Base-by-base conservation (phyloP, 1,284 basidiomycete genomes). In the Leccinum olivaceoglutinosum region DNA sequence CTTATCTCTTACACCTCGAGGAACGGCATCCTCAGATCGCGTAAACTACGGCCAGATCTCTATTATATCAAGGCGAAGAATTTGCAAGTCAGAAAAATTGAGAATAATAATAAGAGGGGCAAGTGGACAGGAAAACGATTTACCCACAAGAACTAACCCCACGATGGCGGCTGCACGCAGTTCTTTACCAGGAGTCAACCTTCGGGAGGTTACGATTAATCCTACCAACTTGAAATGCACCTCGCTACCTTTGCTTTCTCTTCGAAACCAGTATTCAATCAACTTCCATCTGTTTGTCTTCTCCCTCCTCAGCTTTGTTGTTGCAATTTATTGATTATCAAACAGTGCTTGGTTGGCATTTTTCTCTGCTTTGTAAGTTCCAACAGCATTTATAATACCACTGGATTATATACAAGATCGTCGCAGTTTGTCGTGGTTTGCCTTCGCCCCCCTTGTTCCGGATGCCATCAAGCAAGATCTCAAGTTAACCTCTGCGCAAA, bases 391-490 rank as follows among this genome's bases (percentile, higher is more conserved):
- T 18, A 56, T 36, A 11, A 36, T 11, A 34, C 8, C 21, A 2
- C n/a, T 36, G 32, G n/a, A 14, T 12, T n/a, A 32, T 36, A n/a
- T 56, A 29, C 70, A 64, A 70, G 71, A 58, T 9, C 71, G 74
- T 12, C 5, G 12, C 49, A 78, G 77, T 66, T 70, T 86, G 21
- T 82, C 84, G 14, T 89, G 87, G 87, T 89, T 88, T 65, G 85
- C 86, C 0, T 87, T 88, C 69, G 78, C 85, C 16, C 85, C 86
- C 0, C 78, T 89, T 10, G 80, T 86, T 55, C 82, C 85, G 1
- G 84, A 86, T 49, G 84, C 81, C 5, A 85, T 89, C 71, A 82
- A 81, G 64, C 67, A 69, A 6, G 87, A 89, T 69, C 78, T 89
- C 61, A 73, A 80, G 1, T 73, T 88, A 16, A 81, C 83, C 3